Conservation (phyloP, 495 filamentous ascomycete species). For the Podospora pseudoanserina region DNA sequence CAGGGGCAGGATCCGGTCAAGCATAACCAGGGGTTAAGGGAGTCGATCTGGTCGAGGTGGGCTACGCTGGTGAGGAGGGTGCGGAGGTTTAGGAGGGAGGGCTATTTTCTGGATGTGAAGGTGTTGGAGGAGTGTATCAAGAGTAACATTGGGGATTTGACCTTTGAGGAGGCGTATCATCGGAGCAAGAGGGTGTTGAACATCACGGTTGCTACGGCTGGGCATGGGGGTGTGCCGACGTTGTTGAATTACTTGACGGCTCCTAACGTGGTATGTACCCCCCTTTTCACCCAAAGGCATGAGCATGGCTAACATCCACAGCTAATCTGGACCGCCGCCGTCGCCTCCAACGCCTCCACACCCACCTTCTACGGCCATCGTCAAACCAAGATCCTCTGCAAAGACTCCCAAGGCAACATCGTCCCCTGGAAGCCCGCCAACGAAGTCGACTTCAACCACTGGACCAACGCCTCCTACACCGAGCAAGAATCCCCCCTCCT, state of each 20-base stretch:
- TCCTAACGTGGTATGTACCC: constrained; percentile 76
- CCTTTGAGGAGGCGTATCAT: constrained; percentile 90
- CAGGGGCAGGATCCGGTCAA: constrained; percentile 27
- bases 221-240: constrained; percentile 73
- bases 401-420: constrained; percentile 72
- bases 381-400: constrained; percentile 73
- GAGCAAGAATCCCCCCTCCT: constrained; percentile 77
- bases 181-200: constrained; percentile 85
- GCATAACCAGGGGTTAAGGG: constrained; percentile 16
- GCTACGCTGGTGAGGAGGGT: constrained; percentile 59
- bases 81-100: constrained; percentile 63
- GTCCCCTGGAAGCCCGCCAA: constrained; percentile 72
- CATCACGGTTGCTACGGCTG: constrained; percentile 78
- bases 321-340: constrained; percentile 90
- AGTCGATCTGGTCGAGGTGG: constrained; percentile 42
- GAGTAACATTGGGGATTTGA: constrained; percentile 82
- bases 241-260: constrained; percentile 91
- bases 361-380: constrained; percentile 56
- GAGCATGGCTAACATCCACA: constrained; percentile 22
- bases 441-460: constrained; percentile 64
- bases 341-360: constrained; percentile 83
- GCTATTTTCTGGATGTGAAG: constrained; percentile 78
- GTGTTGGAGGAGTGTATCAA: constrained; percentile 83
- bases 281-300: neutral
- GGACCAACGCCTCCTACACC: constrained; percentile 63